A percentile compares a stretch with the other conserved stretches of the same genome.
phyloP scores from a whole-genome alignment of 768 basidiomycete species.

The Trametes punicea region DNA sequence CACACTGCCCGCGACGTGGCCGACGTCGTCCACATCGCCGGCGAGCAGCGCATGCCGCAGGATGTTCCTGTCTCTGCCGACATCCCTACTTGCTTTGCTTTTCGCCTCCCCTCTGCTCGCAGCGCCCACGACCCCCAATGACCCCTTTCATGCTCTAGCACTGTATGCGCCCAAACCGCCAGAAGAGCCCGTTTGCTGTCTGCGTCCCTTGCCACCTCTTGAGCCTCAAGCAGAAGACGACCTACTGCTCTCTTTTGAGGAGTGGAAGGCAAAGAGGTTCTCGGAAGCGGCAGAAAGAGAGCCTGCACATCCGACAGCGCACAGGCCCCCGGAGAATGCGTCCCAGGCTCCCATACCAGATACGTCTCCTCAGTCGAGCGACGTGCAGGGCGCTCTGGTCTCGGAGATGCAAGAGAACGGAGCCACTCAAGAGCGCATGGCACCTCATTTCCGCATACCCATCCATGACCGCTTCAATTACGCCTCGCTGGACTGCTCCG shows the following conservation, averaged over 20 bases:
- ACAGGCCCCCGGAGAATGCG: conserved; percentile 6
- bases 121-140: conserved; percentile 40
- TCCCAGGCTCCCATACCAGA: neutral
- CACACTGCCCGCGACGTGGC: conserved; percentile 12
- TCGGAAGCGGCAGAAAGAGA: conserved; percentile 28
- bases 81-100: conserved; percentile 36
- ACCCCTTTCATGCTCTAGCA: conserved; percentile 60
- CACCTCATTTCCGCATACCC: conserved; percentile 69
- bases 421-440: conserved; percentile 31
- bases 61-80: conserved; percentile 31
- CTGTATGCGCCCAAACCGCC: conserved; percentile 45
- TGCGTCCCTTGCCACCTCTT: conserved; percentile 47
- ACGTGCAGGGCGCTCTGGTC: neutral
- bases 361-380: neutral
- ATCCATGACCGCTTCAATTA: conserved; percentile 92
- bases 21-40: conserved; percentile 19
- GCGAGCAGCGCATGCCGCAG: conserved; percentile 7
- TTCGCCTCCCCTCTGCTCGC: conserved; percentile 36
- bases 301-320: neutral
- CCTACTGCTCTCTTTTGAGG: conserved; percentile 76
- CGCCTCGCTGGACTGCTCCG: conserved; percentile 89
- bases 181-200: conserved; percentile 64
- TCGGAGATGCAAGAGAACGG: conserved; percentile 14
- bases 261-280: conserved; percentile 77
- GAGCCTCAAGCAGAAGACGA: conserved; percentile 53